A percentile compares a stretch with the other conserved stretches of the same genome.
Conservation (phyloP, 2,329 filamentous ascomycete genomes). For the Aspergillus sp. region DNA sequence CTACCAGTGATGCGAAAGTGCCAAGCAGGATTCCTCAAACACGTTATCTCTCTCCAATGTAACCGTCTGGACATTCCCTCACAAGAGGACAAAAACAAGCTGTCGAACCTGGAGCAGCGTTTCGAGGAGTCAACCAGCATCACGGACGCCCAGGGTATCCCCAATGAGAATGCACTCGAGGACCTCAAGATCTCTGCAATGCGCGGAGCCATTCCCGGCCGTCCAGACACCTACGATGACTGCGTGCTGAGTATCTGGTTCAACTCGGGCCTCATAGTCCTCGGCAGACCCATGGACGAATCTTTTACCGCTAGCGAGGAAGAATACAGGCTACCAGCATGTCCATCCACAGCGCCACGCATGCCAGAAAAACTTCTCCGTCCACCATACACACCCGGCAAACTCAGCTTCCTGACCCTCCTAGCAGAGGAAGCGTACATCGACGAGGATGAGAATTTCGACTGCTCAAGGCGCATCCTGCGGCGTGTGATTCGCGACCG, state of each 20-base stretch:
- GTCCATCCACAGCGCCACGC: constrained; percentile 16
- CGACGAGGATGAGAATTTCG: constrained; percentile 24
- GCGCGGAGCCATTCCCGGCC: too few species aligned
- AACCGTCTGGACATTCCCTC: constrained; percentile 19
- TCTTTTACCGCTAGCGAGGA: constrained; percentile 21
- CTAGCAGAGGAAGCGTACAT: constrained; percentile 31
- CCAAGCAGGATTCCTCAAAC: constrained; percentile 32
- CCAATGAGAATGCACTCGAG: too few species aligned
- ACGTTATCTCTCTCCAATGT: constrained; percentile 26
- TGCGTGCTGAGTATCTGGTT: constrained; percentile 33
- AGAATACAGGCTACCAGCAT: constrained; percentile 30
- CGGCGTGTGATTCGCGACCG: constrained; percentile 30
- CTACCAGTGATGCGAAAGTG: constrained; percentile 32
- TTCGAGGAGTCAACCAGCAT: too few species aligned
- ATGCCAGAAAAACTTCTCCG: constrained; percentile 35
- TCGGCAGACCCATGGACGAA: constrained; percentile 21
- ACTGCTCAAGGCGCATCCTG: constrained; percentile 25
- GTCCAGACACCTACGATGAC: constrained; percentile 2
- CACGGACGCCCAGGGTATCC: too few species aligned
- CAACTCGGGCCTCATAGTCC: constrained; percentile 30
- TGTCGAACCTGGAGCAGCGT: too few species aligned
- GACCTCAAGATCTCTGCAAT: too few species aligned
- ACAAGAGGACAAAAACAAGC: constrained; percentile 11
- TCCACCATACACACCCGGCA: constrained; percentile 32
- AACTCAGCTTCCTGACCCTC: constrained; percentile 34